Base-by-base conservation (phyloP, 495 filamentous ascomycete genomes). In the Monascus purpureus region DNA sequence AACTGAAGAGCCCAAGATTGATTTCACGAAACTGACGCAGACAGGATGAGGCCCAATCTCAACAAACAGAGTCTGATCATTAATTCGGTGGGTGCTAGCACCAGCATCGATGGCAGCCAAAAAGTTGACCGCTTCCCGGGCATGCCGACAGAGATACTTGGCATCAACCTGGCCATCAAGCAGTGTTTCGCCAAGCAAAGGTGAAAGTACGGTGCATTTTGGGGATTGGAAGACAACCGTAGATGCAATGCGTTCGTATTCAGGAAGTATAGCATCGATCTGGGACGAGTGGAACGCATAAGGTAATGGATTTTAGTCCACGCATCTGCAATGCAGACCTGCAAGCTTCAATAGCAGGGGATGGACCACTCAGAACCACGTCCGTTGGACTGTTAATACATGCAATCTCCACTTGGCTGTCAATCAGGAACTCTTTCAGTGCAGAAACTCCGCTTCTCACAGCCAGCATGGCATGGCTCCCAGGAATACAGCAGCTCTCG, bases 361-460 rank as follows among this genome's bases (percentile, higher is more conserved):
- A 43, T 5, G 53, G 38, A n/a, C 76, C 75, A 29, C 67, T 67
- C 13, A 82, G 45, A 2, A 82, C 78, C 1, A 70, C 77, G 33
- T 76, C 73, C 11, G 55, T 42, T 0, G 64, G 66, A 2, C 68
- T 67, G 31, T 83, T 83, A 38, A 73, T 59, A 49, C 77, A 83
- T 11, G 73, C 65, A 28, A 80, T 43, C 13, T 69, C 39, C 31
- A 41, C 6, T 6, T 28, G n/a, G n/a, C n/a, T n/a, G n/a, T n/a
- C n/a, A n/a, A n/a, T n/a, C n/a, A n/a, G n/a, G n/a, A n/a, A n/a
- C n/a, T n/a, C n/a, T n/a, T n/a, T n/a, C n/a, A n/a, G n/a, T n/a
- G n/a, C n/a, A n/a, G n/a, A n/a, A n/a, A n/a, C n/a, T n/a, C 59
- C 66, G 29, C 61, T 55, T 8, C 61, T 57, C 9, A 73, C 62